Percentiles rank a stretch among this genome's conserved stretches.
These are phyloP conservation scores for Giardia duodenalis DNA, from an alignment of 208 protist genomes.

Conservation along the genomic window DNA sequence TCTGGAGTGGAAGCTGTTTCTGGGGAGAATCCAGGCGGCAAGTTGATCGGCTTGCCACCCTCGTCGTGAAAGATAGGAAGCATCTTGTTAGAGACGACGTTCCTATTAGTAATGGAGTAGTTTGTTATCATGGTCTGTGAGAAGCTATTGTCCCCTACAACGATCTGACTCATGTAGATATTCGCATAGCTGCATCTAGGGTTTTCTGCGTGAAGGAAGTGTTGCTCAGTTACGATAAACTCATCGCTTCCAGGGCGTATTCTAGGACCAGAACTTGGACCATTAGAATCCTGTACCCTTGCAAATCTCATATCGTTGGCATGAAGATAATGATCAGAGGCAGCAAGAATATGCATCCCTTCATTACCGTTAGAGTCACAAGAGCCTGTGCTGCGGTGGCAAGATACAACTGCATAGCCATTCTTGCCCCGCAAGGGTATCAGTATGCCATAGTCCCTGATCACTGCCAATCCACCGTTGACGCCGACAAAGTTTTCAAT, in stretches of 20 bases:
- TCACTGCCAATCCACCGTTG: neutral
- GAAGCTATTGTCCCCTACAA: neutral
- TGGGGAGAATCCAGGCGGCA: neutral
- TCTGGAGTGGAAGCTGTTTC: neutral
- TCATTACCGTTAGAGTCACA: too few species aligned
- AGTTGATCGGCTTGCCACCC: too few species aligned
- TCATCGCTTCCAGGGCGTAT: neutral
- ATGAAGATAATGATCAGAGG: neutral
- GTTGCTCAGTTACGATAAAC: neutral
- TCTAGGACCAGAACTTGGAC: too few species aligned
- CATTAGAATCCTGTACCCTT: neutral
- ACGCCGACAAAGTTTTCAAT: neutral
- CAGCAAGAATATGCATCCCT: neutral
- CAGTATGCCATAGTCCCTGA: neutral
- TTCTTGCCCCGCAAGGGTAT: neutral
- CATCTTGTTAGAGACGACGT: too few species aligned
- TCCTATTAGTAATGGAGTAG: too few species aligned
- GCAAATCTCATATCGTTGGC: neutral
- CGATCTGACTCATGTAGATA: neutral
- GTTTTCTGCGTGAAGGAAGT: neutral
- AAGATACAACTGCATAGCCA: neutral
- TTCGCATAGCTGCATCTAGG: neutral
- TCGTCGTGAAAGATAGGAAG: too few species aligned
- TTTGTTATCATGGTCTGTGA: neutral
- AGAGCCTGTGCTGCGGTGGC: neutral